A percentile compares a stretch with the other conserved stretches of the same genome.
These are phyloP conservation scores for Neofusicoccum sp. DNA, from an alignment of 2,329 filamentous ascomycete species.

Conservation along the genomic window DNA sequence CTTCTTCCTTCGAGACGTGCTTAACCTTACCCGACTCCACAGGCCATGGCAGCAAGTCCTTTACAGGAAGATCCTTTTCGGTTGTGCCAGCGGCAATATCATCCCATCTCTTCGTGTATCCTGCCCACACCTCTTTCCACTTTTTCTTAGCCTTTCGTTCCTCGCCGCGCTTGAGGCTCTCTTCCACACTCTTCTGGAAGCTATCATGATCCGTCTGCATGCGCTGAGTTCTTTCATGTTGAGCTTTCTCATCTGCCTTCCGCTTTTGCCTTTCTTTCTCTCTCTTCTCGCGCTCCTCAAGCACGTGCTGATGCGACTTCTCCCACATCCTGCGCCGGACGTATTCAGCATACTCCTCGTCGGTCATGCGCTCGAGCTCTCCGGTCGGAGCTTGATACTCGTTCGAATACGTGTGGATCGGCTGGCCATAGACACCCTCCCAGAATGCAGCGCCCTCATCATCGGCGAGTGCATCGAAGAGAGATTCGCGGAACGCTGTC, in stretches of 20 bases:
- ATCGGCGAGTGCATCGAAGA: constrained; percentile 95
- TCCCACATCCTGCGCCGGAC: constrained; percentile 94
- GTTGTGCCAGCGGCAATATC: constrained; percentile 36
- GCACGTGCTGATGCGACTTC: constrained; percentile 78
- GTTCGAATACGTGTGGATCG: constrained; percentile 75
- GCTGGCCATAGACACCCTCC: constrained; percentile 95
- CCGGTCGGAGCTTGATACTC: constrained; percentile 53
- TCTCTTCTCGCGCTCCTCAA: constrained; percentile 69
- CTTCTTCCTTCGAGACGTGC: constrained; percentile 58
- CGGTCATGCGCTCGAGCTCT: constrained; percentile 77
- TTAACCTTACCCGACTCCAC: constrained; percentile 59
- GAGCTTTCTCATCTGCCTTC: constrained; percentile 43
- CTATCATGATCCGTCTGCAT: constrained; percentile 44
- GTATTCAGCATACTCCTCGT: constrained; percentile 86
- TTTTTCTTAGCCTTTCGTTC: constrained; percentile 59
- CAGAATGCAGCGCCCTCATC: constrained; percentile 95
- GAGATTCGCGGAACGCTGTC: constrained; percentile 81
- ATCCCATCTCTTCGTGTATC: constrained; percentile 66
- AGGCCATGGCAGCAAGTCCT: constrained; percentile 65
- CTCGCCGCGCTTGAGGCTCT: constrained; percentile 65
- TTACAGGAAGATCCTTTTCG: constrained; percentile 20
- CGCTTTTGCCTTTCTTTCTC: constrained; percentile 51
- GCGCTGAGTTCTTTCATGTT: constrained; percentile 27
- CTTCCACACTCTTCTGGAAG: constrained; percentile 66
- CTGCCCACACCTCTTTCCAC: constrained; percentile 62